Base-by-base conservation (phyloP, 306 rosid genomes). In the Lotus japonicus region DNA sequence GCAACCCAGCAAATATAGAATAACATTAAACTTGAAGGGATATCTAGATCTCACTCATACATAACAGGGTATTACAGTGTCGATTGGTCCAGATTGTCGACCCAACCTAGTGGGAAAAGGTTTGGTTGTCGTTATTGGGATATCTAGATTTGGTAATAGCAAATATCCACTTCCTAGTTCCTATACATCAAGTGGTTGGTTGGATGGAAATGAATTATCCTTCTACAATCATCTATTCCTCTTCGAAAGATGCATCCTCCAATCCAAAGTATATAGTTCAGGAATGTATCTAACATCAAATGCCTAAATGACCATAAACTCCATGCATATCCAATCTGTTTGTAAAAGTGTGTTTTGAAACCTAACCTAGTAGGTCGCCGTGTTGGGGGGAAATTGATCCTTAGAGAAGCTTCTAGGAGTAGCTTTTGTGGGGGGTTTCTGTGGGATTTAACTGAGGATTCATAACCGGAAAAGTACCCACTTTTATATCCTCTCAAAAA, bases 241-340 rank as follows among this genome's bases (percentile, higher is more conserved):
- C 71, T 14, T n/a, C 46, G 12, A 16, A 65, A 43, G 78, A 73
- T 55, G 58, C 68, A 62, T 23, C 76, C 75, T 21, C 66, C 26
- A 17, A 46, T 46, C 23, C 26, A 58, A 58, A 16, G 7, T 31
- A 26, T 45, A 45, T 21, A 33, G 49, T 65, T 68, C 59, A 61
- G 7, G 45, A 63, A 17, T 11, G 60, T 12, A 38, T 38, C 8
- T 13, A 61, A 31, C 36, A 31, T 31, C 36, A 31, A 69, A 12
- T 15, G 33, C 9, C 50, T 13, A 23, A 65, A 39, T 31, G 52
- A 21, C 68, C 64, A 39, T 41, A 68, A 52, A 43, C 46, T 4
- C 58, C 10, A 18, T 5, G 33, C 5, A 31, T 9, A 36, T 38
- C 0, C 36, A 31, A 6, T 31, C 7, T 31, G 36, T 31, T 31